Evolutionary conservation across 169 alveolate genomes (phyloP).

Genomic region (Condylostoma magnum): DNA sequence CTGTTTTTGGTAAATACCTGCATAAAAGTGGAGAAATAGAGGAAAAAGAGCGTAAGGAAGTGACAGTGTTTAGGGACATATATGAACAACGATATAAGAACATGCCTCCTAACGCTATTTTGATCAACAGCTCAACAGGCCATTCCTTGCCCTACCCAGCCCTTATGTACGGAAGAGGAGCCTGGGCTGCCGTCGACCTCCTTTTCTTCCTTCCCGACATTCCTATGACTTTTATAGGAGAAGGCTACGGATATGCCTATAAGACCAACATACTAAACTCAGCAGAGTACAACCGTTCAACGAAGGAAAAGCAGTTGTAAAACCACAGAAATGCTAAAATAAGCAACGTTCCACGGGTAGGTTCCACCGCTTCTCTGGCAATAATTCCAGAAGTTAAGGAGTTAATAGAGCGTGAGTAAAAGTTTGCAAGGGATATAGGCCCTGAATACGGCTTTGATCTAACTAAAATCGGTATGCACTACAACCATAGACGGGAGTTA

Average conservation of each 20-base stretch:
- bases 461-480: constrained; percentile 70
- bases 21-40: constrained; percentile 71
- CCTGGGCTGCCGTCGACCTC: constrained; percentile 87
- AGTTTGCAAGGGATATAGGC: constrained; percentile 62
- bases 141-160: constrained; percentile 89
- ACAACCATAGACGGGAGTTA: constrained; percentile 68
- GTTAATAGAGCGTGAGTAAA: constrained; percentile 53
- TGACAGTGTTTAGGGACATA: not conserved
- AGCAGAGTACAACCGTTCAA: constrained; percentile 55
- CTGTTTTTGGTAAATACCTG: constrained; percentile 76
- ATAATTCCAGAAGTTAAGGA: constrained; percentile 41
- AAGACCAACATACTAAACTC: constrained; percentile 63
- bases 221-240: constrained; percentile 86
- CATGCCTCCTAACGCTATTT: constrained; percentile 73
- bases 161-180: constrained; percentile 80
- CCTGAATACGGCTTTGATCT: constrained; percentile 79
- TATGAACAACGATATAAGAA: not conserved
- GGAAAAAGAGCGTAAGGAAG: constrained; percentile 30
- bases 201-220: constrained; percentile 76
- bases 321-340: no score
- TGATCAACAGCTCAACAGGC: constrained; percentile 77
- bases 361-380: constrained; percentile 40
- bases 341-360: constrained; percentile 39
- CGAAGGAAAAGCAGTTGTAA: constrained; percentile 35
- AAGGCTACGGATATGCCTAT: constrained; percentile 78